Base-by-base conservation (phyloP, 306 rosid genomes). In the Dalbergia cochinchinensis region DNA sequence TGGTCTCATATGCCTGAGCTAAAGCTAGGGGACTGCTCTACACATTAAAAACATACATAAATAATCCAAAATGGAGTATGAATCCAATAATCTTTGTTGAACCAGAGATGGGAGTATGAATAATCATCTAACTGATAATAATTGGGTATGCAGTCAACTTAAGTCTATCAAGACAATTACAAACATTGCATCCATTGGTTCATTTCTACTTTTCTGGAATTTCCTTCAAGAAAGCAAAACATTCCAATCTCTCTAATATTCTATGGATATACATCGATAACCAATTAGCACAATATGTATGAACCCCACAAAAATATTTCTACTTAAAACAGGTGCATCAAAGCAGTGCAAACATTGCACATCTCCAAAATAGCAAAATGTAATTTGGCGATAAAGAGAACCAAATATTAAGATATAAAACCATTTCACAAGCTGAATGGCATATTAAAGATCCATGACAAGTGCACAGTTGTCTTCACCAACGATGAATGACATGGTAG, bases 21-120 rank as follows among this genome's bases (percentile, higher is more conserved):
- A 92, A 91, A 58, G 97, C 97, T 84, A 92, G 86, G 81, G 96
- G 97, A 78, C 97, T 93, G 91, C 85, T 87, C 96, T 91, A 88
- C 87, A 85, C 78, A 77, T 73, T 80, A 78, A 82, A 77, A 77
- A 55, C 69, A 53, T 31, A 55, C 61, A 83, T 82, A 42, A 82
- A 78, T 83, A 73, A 87, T 60, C 60, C 81, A 39, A 45, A 67
- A 69, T 13, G 61, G 55, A 16, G 15, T 39, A 13, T 4, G 1
- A 47, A 34, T 31, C 20, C 33, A 37, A 69, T 19, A 74, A 18
- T 9, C 55, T 8, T 16, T 11, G 64, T 33, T 42, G 39, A 65
- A 41, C 48, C 33, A 65, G 14, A 45, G n/a, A 7, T 15, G 16
- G 19, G 66, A 78, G 39, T 26, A 78, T 42, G 59, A 11, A 67